Evolutionary conservation across 2,329 filamentous ascomycete genomes (phyloP).

Genomic region (Hymenoscyphus fraxineus): DNA sequence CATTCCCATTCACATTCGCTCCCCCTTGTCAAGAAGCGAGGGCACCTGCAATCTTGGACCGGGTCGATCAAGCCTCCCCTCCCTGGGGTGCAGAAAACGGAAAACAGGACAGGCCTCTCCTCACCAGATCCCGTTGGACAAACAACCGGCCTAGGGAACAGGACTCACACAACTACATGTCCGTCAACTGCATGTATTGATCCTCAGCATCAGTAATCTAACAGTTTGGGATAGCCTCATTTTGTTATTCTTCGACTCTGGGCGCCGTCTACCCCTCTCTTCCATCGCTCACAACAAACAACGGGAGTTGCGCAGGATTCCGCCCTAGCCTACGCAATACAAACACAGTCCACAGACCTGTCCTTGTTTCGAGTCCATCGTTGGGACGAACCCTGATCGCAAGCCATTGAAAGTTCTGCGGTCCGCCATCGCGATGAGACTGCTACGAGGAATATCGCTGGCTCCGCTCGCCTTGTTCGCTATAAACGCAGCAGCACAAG

Average conservation of each 20-base stretch:
- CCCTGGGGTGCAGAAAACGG: constrained; percentile 1
- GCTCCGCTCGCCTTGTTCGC: constrained; percentile 23
- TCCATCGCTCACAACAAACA: background rate
- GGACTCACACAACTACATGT: background rate
- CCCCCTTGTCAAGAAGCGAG: background rate
- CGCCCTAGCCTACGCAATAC: constrained; percentile 8
- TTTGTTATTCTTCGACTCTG: background rate
- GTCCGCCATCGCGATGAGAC: constrained; percentile 21
- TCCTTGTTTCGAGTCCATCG: background rate
- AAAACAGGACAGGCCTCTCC: background rate
- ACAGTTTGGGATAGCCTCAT: background rate
- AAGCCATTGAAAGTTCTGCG: background rate
- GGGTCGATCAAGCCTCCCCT: background rate
- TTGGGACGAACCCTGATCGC: background rate
- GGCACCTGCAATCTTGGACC: background rate
- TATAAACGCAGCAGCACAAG: constrained; percentile 18
- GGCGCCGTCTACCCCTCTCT: background rate
- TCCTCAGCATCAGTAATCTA: background rate
- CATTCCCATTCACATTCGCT: background rate
- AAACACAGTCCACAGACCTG: constrained; percentile 6
- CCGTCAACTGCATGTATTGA: constrained; percentile 4
- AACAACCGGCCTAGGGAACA: constrained; percentile 3
- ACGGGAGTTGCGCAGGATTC: constrained; percentile 9
- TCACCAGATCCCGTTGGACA: constrained; percentile 5
- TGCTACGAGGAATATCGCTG: constrained; percentile 18